These are phyloP conservation scores for Biscutella laevigata DNA, from an alignment of 441 rosid species.

Conservation along the genomic window DNA sequence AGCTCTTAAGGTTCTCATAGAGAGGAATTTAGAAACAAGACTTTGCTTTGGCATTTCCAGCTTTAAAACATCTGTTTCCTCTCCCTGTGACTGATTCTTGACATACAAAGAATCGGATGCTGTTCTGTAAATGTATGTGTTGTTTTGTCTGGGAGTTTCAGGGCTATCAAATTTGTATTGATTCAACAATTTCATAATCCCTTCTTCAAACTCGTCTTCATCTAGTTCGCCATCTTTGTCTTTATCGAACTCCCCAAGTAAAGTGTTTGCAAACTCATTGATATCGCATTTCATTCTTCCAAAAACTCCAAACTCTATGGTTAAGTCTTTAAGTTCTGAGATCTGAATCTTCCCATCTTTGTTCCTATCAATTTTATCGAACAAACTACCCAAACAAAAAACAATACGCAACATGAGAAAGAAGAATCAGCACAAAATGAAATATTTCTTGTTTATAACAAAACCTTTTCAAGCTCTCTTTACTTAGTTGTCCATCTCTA, in stretches of 20 bases:
- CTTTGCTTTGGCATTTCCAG: constrained; percentile 25
- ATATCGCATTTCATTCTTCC: constrained; percentile 31
- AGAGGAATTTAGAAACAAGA: constrained; percentile 9
- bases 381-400: constrained; percentile 14
- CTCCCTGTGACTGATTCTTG: not conserved
- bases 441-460: not conserved
- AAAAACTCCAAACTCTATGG: constrained; percentile 26
- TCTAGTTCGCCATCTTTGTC: constrained; percentile 27
- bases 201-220: constrained; percentile 26
- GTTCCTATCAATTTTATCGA: constrained; percentile 20
- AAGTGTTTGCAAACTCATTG: constrained; percentile 27
- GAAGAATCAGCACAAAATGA: not conserved
- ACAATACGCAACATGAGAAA: not conserved
- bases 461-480: constrained; percentile 18
- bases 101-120: constrained; percentile 18
- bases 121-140: constrained; percentile 25
- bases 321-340: constrained; percentile 27
- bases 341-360: constrained; percentile 26
- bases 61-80: constrained; percentile 23
- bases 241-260: constrained; percentile 23
- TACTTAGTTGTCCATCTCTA: constrained; percentile 16
- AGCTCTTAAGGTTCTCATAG: constrained; percentile 25
- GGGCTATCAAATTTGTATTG: constrained; percentile 25
- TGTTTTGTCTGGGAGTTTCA: constrained; percentile 15
- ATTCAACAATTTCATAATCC: constrained; percentile 21